Evolutionary conservation across 2,329 filamentous ascomycete species (phyloP).

Genomic region (Colletotrichum chrysophilum): DNA sequence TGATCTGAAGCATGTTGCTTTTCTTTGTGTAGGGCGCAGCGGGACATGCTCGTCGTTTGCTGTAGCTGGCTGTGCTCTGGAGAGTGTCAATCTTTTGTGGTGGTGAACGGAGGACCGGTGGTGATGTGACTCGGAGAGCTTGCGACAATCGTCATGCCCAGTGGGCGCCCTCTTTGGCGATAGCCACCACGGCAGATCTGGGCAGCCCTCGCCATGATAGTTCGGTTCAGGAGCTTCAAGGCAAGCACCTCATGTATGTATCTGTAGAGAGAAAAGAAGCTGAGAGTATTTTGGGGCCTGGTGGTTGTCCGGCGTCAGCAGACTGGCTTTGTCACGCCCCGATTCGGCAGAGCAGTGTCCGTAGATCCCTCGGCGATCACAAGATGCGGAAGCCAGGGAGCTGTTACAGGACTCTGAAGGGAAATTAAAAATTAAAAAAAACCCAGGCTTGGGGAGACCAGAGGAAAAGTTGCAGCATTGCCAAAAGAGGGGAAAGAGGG

Average conservation of each 20-base stretch:
- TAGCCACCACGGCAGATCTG: neutral
- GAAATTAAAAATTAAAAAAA: neutral
- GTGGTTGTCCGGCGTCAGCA: constrained; percentile 8
- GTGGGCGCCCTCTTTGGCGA: neutral
- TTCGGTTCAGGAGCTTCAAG: neutral
- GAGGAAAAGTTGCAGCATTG: neutral
- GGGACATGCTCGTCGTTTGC: neutral
- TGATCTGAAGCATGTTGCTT: neutral
- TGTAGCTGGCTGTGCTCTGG: neutral
- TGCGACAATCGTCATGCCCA: neutral
- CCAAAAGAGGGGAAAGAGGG: neutral
- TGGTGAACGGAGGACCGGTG: neutral
- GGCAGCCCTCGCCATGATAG: neutral
- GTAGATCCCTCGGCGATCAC: constrained; percentile 6
- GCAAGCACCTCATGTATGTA: neutral
- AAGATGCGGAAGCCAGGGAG: neutral
- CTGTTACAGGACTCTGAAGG: neutral
- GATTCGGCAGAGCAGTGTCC: constrained; percentile 6
- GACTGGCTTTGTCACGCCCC: constrained; percentile 14
- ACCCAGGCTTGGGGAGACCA: neutral
- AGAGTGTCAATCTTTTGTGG: neutral
- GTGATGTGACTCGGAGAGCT: constrained; percentile 4
- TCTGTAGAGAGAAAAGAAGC: neutral
- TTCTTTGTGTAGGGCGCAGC: neutral
- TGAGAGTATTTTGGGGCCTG: neutral